Conservation (phyloP, 75 land plant genomes). For the Sequoia sempervirens region DNA sequence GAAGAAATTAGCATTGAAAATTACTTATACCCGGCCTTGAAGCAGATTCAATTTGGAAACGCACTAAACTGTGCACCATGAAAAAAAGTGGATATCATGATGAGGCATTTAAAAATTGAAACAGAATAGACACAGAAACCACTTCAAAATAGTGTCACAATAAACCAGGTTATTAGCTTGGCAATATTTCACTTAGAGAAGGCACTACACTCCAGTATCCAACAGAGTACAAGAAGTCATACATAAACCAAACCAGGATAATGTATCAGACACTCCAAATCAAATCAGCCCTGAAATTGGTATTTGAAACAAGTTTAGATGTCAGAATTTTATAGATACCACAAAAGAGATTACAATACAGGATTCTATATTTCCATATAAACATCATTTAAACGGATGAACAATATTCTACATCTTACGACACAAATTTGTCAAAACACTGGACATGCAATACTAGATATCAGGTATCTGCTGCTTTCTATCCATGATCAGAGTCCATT, state of each 20-base stretch:
- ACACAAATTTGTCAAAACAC: conserved; percentile 1
- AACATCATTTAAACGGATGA: neutral
- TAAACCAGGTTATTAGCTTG: neutral
- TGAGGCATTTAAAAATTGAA: too few relatives aligned
- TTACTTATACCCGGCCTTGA: too few relatives aligned
- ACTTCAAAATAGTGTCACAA: neutral
- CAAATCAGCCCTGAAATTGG: neutral
- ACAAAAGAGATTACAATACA: neutral
- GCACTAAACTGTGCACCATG: neutral
- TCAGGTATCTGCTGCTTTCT: neutral
- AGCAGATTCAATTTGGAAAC: neutral
- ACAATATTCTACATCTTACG: neutral
- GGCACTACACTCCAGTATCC: neutral
- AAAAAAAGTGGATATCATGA: neutral
- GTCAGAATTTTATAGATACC: neutral
- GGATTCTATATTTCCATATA: neutral
- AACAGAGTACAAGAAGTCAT: neutral
- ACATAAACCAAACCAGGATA: neutral
- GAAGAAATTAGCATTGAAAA: too few relatives aligned
- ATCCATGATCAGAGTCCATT: neutral
- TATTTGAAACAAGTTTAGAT: neutral
- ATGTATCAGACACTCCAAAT: neutral
- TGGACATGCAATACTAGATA: neutral
- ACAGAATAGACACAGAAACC: neutral
- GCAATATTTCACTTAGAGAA: neutral